Evolutionary conservation across 495 filamentous ascomycete species (phyloP), one percentile per base, ranked within the genome.

Genomic region (Hypoxylon cercidicola): DNA sequence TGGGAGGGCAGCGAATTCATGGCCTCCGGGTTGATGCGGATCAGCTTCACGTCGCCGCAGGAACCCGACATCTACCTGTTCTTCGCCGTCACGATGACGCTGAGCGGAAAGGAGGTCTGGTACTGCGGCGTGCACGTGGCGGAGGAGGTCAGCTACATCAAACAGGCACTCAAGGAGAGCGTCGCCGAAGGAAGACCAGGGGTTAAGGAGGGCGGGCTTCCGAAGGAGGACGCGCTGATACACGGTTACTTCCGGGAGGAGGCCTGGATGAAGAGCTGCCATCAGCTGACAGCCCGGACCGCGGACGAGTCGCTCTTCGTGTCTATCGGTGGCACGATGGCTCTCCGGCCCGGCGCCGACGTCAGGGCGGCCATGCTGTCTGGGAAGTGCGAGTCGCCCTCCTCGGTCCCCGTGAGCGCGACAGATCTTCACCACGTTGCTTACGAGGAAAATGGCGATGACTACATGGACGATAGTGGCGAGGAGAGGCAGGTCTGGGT

Each of bases 361-460:
- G 18, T 60, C 16, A 44, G 55, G 20, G 62, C 54, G 9, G 41
- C 48, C 15, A 54, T 60, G 62, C 32, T 60, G 0, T 65, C 62
- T 1, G 55, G 44, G 2, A 60, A 60, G 19, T 48, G 21, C 12
- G 55, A 65, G 28, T 60, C 49, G 0, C 55, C 41, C 2, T 65
- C 49, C 28, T 55, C 62, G 18, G 35, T 60, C 3, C 55, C 55
- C 2, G 19, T 48, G 19, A 55, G 54, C 54, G 48, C 50, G 7
- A 20, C 43, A 16, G 43, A 60, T 43, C 32, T 54, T 19, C 44
- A 54, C 8, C 34, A 19, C 7, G 18, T 52, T 1, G 28, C 40
- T 13, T 52, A 63, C 20, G 52, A 56, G 47, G 57, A 43, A 19
- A 47, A 52, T 7, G 74, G 77, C 13, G 70, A 30, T 8, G 49